Base-by-base conservation (phyloP, 768 basidiomycete species). In the Boletus vermiculosoides region DNA sequence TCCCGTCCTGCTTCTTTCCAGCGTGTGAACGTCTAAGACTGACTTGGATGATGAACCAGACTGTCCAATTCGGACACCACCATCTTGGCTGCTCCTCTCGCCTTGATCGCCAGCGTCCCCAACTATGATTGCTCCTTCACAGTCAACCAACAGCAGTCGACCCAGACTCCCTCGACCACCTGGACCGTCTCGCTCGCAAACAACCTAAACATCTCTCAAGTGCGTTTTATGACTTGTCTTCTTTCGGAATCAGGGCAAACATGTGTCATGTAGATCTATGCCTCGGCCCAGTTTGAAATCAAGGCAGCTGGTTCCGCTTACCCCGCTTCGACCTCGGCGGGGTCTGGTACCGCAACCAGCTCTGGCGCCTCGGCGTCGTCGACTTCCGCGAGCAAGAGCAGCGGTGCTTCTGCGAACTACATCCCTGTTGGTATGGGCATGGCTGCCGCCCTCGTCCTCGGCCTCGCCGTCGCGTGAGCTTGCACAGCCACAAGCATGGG, bases 211-310 rank as follows among this genome's bases (percentile, higher is more conserved):
- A 64, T 53, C 50, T 74, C 78, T 40, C 72, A 88, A 34, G 87
- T 87, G 58, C 59, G 82, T 79, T 15, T 55, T 16, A 8, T 4
- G 18, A 18, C 39, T n/a, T 18, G 36, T 47, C n/a, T 9, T 15
- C 2, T 18, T 44, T 11, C 4, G 12, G 18, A 33, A 25, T 40
- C 44, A 49, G n/a, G n/a, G 15, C 25, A 40, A 34, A 25, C 12
- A 5, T 44, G 4, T 48, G 5, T 44, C 33, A 5, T 46, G 4
- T 60, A 90, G 84, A 56, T 90, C 53, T 88, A 77, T 58, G 83
- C 84, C 82, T 85, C 28, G 46, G 77, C 54, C 67, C 72, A 5
- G 20, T 91, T 91, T 69, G 81, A 83, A 67, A 78, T 91, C 70
- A 82, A 84, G 67, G 66, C 84, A 7, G 58, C 73, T 33, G 83